A percentile compares a stretch with the other conserved stretches of the same genome.
These are phyloP conservation scores for Willaertia magna DNA, from an alignment of 208 protist genomes.

Conservation along the genomic window DNA sequence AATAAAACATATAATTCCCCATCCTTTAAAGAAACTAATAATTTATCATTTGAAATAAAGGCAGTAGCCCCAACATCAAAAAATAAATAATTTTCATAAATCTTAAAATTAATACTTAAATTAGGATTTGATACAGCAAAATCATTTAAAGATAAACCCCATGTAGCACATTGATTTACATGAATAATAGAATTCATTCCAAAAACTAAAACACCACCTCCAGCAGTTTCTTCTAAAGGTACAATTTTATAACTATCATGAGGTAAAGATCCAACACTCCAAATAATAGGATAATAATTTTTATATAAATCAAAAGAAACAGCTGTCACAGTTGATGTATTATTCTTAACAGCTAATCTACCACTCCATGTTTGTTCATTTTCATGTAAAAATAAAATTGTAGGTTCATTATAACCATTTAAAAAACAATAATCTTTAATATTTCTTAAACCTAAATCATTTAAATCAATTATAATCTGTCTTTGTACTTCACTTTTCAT, in stretches of 20 bases:
- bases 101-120: background rate
- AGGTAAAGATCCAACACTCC: background rate
- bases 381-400: slow-evolving; percentile 22
- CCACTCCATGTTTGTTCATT: slow-evolving; percentile 15
- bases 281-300: background rate
- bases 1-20: background rate
- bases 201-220: background rate
- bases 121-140: background rate
- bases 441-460: slow-evolving; percentile 11
- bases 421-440: slow-evolving; percentile 20
- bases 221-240: background rate
- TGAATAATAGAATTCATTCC: background rate
- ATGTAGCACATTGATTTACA: background rate
- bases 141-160: background rate
- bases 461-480: slow-evolving; percentile 20
- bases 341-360: background rate
- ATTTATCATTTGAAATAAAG: background rate
- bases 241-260: background rate
- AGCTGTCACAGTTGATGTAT: background rate
- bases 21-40: background rate
- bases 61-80: background rate
- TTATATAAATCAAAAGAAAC: background rate
- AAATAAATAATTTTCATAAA: background rate
- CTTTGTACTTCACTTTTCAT: background rate
- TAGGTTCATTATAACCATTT: slow-evolving; percentile 17